These are phyloP conservation scores for Curvularia verruculosa DNA, from an alignment of 2,329 filamentous ascomycete genomes.

Conservation along the genomic window DNA sequence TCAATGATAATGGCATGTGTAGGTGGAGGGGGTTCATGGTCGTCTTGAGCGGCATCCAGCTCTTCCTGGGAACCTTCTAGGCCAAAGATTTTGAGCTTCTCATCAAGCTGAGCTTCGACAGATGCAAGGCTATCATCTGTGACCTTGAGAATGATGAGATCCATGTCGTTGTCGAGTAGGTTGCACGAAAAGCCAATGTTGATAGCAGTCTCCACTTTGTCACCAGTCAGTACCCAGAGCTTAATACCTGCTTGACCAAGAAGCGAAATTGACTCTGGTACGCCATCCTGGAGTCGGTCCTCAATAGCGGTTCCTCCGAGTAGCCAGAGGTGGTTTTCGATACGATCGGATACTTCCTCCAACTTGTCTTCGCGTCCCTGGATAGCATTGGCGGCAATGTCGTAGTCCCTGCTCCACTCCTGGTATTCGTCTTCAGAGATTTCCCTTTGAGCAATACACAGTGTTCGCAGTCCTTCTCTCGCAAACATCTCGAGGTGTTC, in stretches of 20 bases:
- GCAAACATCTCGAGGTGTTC: constrained; percentile 98
- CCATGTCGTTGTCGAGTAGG: constrained; percentile 96
- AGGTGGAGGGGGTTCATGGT: constrained; percentile 82
- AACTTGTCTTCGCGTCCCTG: constrained; percentile 90
- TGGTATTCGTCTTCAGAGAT: constrained; percentile 83
- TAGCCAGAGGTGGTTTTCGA: constrained; percentile 87
- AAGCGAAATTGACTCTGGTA: constrained; percentile 92
- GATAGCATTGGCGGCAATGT: constrained; percentile 82
- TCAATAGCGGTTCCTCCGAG: constrained; percentile 96
- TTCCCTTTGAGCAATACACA: constrained; percentile 88
- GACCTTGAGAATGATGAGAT: constrained; percentile 87
- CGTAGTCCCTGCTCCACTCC: constrained; percentile 84
- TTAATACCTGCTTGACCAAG: constrained; percentile 95
- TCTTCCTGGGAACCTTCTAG: constrained; percentile 87
- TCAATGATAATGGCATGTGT: constrained; percentile 96
- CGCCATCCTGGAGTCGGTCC: constrained; percentile 93
- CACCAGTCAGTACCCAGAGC: constrained; percentile 95
- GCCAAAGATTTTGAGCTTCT: constrained; percentile 72
- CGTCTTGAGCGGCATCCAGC: constrained; percentile 75
- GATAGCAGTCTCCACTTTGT: constrained; percentile 99
- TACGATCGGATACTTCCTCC: constrained; percentile 84
- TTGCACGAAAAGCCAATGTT: constrained; percentile 99
- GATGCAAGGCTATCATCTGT: constrained; percentile 71
- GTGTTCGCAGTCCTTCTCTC: constrained; percentile 88
- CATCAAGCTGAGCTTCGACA: constrained; percentile 75